phyloP scores from a whole-genome alignment of 352 stramenopile genomes.

The Phytophthora syringae region DNA sequence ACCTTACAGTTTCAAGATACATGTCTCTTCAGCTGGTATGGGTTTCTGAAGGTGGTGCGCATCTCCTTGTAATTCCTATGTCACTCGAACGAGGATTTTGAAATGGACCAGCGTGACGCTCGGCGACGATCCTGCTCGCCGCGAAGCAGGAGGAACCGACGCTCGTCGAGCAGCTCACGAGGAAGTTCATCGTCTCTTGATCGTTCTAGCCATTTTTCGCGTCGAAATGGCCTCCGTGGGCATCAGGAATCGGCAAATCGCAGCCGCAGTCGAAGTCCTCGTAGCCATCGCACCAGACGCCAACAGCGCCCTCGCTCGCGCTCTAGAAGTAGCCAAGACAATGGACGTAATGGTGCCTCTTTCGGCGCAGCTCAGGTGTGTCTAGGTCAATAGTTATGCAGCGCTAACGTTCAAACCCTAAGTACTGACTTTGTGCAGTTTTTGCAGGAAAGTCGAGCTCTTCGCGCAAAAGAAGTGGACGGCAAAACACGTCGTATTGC shows the following conservation, averaged over 20 bases:
- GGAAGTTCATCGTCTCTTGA: conserved; percentile 16
- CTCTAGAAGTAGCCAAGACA: background rate
- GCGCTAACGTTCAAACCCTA: background rate
- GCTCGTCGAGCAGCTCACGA: conserved; percentile 11
- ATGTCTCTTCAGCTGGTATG: conserved; percentile 14
- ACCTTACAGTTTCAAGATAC: background rate
- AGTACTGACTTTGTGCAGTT: conserved; percentile 2
- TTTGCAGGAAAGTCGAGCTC: too few species aligned
- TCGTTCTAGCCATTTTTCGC: background rate
- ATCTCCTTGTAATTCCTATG: conserved; percentile 5
- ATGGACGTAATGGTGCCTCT: background rate
- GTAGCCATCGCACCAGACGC: conserved; percentile 4
- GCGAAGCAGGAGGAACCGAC: background rate
- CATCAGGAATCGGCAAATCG: conserved; percentile 8
- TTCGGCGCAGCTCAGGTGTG: background rate
- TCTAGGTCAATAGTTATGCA: conserved; percentile 15
- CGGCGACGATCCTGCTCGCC: conserved; percentile 17
- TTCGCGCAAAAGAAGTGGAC: background rate
- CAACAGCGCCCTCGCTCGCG: background rate
- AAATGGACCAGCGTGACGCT: conserved; percentile 21
- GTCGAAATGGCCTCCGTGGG: conserved; percentile 10
- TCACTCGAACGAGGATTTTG: conserved; percentile 12
- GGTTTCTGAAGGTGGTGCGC: conserved; percentile 1
- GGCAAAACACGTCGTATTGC: conserved; percentile 16
- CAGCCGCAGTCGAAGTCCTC: conserved; percentile 24